phyloP scores from a whole-genome alignment of 2,329 filamentous ascomycete genomes.

The Pseudogymnoascus sp. region DNA sequence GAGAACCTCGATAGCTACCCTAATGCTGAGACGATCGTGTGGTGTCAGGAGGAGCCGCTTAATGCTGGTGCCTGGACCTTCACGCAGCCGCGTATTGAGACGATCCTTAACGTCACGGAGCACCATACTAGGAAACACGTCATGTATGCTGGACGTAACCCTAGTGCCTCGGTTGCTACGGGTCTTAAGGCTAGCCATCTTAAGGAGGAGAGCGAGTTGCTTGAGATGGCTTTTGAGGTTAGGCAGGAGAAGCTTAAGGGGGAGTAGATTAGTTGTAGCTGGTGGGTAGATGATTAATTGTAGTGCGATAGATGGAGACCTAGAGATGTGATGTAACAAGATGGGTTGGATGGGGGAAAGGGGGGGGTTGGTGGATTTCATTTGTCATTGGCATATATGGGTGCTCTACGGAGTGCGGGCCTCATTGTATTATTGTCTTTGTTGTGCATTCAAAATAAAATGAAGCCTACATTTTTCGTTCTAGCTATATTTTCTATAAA shows the following conservation, averaged over 20 bases:
- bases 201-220: slow-evolving; percentile 86
- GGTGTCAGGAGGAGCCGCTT: slow-evolving; percentile 94
- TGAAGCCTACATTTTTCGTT: slow-evolving; percentile 3
- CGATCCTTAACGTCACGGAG: slow-evolving; percentile 83
- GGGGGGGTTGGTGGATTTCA: not conserved
- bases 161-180: slow-evolving; percentile 87
- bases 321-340: slow-evolving; percentile 5
- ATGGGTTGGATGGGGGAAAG: not conserved
- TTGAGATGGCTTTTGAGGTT: slow-evolving; percentile 56
- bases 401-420: slow-evolving; percentile 1
- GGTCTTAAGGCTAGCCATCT: slow-evolving; percentile 80
- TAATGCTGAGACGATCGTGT: slow-evolving; percentile 95
- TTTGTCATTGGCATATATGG: slow-evolving; percentile 3
- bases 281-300: not conserved
- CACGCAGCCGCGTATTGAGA: slow-evolving; percentile 96
- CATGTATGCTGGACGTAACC: slow-evolving; percentile 92
- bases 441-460: not conserved
- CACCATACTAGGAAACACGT: slow-evolving; percentile 92
- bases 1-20: slow-evolving; percentile 96
- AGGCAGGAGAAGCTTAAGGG: slow-evolving; percentile 63
- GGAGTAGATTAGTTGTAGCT: slow-evolving; percentile 22
- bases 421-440: slow-evolving; percentile 2
- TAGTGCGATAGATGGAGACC: not conserved
- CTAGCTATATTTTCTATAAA: not conserved
- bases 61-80: slow-evolving; percentile 97